Base-by-base conservation (phyloP, 1,139 yeast genomes). In the Protomyces pachydermus region DNA sequence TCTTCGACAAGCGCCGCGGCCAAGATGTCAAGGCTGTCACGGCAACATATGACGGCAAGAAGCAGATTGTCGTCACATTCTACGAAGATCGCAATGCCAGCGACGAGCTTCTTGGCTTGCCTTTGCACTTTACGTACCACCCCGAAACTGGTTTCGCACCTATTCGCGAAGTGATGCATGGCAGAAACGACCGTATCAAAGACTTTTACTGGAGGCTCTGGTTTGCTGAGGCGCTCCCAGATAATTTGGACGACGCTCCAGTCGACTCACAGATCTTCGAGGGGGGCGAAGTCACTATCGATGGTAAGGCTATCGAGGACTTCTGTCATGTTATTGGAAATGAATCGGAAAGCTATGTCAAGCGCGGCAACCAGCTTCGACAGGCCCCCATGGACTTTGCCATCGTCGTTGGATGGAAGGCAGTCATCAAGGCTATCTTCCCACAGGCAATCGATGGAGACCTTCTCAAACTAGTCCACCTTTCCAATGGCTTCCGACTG, bases 331-430 rank as follows among this genome's bases (percentile, higher is more conserved):
- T 98, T 68, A 89, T 93, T 75, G 97, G 97, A 72, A 93, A 93
- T 83, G 88, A 88, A 71, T 91, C 97, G 77, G 98, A 91, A 78
- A 97, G 96, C 66, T 93, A 91, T 72, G 97, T 91, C 68, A 82
- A 86, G 68, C 86, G 96, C 80, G 84, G 89, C 63, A 96, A 95
- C 70, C 87, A 88, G 78, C 82, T 81, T 60, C 54, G 56, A 6
- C 61, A 60, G 54, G 98, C 98, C 62, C 99, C 99, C 73, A 93
- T 93, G 98, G 99, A 93, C 80, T 95, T 91, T 74, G 98, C 98
- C 63, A 93, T 93, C 77, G 98, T 95, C 67, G 84, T 91, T 72
- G 98, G 98, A 58, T 93, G 99, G 99, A 88, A 87, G 79, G 96
- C 97, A 61, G 91, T 95, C 74, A 91, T 93, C 80, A 90, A 88